Conservation (phyloP, 2,329 filamentous ascomycete species). For the Fusarium temperatum region DNA sequence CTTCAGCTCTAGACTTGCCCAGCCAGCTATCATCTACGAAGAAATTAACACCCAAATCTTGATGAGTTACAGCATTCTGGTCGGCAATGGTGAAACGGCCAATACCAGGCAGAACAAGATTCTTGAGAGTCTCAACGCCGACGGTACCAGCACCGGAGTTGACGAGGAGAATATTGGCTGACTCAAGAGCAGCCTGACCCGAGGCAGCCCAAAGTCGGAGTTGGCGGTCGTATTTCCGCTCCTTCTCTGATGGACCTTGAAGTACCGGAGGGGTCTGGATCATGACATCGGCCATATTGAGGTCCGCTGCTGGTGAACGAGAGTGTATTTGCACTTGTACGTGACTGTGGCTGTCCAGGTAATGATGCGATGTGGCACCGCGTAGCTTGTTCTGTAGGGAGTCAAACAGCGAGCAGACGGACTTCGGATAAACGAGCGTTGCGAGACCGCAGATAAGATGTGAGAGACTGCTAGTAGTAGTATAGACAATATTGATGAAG, state of each 20-base stretch:
- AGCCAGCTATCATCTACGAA: constrained; percentile 85
- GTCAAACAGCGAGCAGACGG: background rate
- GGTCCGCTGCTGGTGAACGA: background rate
- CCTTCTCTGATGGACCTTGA: constrained; percentile 66
- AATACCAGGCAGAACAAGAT: constrained; percentile 93
- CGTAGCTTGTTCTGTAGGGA: background rate
- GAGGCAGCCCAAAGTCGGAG: constrained; percentile 93
- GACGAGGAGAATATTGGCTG: constrained; percentile 88
- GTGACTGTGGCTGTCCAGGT: background rate
- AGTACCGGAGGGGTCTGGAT: constrained; percentile 48
- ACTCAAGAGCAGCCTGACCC: constrained; percentile 89
- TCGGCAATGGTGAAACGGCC: constrained; percentile 93
- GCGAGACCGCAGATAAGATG: background rate
- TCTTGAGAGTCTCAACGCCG: constrained; percentile 92
- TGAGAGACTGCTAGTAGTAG: constrained; percentile 1
- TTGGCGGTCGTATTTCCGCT: constrained; percentile 91
- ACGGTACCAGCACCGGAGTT: constrained; percentile 89
- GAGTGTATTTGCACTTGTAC: background rate
- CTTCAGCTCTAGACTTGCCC: constrained; percentile 80
- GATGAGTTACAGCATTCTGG: constrained; percentile 76
- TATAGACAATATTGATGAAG: constrained; percentile 1
- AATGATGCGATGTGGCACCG: constrained; percentile 2
- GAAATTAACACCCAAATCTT: constrained; percentile 95
- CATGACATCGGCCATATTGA: constrained; percentile 45
- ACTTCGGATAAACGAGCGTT: constrained; percentile 18